A percentile compares a stretch with the other conserved stretches of the same genome.
Conservation (phyloP, 1,284 basidiomycete species). For the Phylloporus sp. region DNA sequence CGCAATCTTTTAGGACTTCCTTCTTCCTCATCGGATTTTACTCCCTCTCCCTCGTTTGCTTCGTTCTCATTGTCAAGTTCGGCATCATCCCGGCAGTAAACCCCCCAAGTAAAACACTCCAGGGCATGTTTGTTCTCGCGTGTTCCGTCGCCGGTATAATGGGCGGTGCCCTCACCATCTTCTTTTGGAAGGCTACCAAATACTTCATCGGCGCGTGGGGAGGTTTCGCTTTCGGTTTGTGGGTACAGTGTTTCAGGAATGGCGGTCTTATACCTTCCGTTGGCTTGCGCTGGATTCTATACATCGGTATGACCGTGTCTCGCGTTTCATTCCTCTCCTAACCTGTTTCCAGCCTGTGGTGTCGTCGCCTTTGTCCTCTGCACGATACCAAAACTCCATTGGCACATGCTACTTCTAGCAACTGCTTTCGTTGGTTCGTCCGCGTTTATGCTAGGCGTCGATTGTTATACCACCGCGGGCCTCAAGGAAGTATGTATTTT, state of each 20-base stretch:
- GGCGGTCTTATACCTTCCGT: slow-evolving; percentile 83
- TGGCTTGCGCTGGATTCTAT: slow-evolving; percentile 87
- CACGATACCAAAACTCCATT: slow-evolving; percentile 78
- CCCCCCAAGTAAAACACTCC: slow-evolving; percentile 78
- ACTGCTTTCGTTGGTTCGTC: slow-evolving; percentile 92
- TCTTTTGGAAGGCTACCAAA: slow-evolving; percentile 88
- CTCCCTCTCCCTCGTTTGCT: slow-evolving; percentile 83
- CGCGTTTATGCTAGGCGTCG: slow-evolving; percentile 91
- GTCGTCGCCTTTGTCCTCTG: slow-evolving; percentile 69
- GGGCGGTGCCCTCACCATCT: slow-evolving; percentile 85
- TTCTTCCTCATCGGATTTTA: slow-evolving; percentile 94
- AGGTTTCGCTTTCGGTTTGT: slow-evolving; percentile 87
- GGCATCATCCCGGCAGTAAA: slow-evolving; percentile 85
- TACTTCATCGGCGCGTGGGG: slow-evolving; percentile 90
- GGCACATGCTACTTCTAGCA: slow-evolving; percentile 80
- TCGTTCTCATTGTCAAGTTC: slow-evolving; percentile 90
- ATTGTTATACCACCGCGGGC: slow-evolving; percentile 90
- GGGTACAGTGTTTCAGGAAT: slow-evolving; percentile 84
- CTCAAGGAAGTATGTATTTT: slow-evolving; percentile 80
- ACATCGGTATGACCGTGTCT: slow-evolving; percentile 65
- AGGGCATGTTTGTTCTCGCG: slow-evolving; percentile 91
- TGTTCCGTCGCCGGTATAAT: slow-evolving; percentile 81
- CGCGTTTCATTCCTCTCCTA: slow-evolving; percentile 21
- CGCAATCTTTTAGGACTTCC: slow-evolving; percentile 71
- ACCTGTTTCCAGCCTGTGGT: slow-evolving; percentile 52